Base-by-base conservation (phyloP, 1,139 yeast species). In the Zygosaccharomyces sapae region DNA sequence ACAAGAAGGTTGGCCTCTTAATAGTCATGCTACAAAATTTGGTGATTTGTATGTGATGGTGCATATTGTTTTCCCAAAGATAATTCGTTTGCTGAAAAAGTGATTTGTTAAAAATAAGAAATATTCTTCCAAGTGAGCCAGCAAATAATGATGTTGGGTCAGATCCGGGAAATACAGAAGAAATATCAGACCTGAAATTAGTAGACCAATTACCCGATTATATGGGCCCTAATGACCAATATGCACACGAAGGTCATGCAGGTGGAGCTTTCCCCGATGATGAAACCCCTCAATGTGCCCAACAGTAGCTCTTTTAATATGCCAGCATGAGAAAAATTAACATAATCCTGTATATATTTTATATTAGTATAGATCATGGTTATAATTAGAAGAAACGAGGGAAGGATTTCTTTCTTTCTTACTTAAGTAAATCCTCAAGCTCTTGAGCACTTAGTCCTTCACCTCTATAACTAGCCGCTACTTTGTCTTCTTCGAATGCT, bases 1-100 rank as follows among this genome's bases (percentile, higher is more conserved):
- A 34, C 79, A 80, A 38, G 97, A 90, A 65, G 98, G 98, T 1
- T 87, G 94, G 95, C 96, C 96, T 0, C 60, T 77, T 4, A 70
- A 71, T 49, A 68, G 68, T 19, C 56, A 69, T 8, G 63, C 62
- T 3, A 55, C 59, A 12, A 69, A 65, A 41, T 73, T 75, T 43
- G 97, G 97, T 22, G 89, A 88, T 63, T 68, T 92, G 57, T 90
- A 82, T 57, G 72, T 92, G 18, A 78, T 76, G 48, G 66, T 88
- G 20, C 80, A 80, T 20, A 80, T 92, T 46, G 87, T 81, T 55
- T 92, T 92, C 98, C 97, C 2, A 75, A 76, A 34, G 94, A 87
- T 64, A 77, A 81, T 57, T 86, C 95, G 95, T 80, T 79, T 59
- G 69, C 77, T 59, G 92, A 85, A 62, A 75, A 61, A 74, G 78